Percentiles rank a stretch among this genome's conserved stretches.
These are phyloP conservation scores for Aspergillus unguis DNA, from an alignment of 2,329 filamentous ascomycete species.

Conservation along the genomic window DNA sequence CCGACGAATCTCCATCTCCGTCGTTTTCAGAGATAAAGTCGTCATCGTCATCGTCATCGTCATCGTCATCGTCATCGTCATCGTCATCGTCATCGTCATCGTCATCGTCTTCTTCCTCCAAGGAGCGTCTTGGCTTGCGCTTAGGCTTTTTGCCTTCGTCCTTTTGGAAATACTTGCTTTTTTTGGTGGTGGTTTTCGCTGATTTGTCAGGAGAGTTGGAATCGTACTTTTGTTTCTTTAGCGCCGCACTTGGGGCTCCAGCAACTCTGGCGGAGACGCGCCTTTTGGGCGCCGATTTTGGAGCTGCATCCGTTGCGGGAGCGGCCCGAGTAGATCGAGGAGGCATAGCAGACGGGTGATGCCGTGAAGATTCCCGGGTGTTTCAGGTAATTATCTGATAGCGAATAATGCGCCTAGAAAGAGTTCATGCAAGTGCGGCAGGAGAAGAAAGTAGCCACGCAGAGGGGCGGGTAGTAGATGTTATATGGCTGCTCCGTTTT, in stretches of 20 bases:
- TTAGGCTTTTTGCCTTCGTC: slow-evolving; percentile 34
- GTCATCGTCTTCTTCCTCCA: slow-evolving; percentile 15
- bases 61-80: not conserved
- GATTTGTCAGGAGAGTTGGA: slow-evolving; percentile 15
- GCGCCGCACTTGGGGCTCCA: slow-evolving; percentile 23
- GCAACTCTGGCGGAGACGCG: slow-evolving; percentile 34
- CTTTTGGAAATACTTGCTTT: slow-evolving; percentile 52
- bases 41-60: slow-evolving; percentile 6
- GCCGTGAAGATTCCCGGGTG: not conserved
- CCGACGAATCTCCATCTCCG: slow-evolving; percentile 7
- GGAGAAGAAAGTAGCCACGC: not conserved
- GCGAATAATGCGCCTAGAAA: not conserved
- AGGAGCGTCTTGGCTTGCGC: slow-evolving; percentile 30
- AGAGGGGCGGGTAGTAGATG: not conserved
- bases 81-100: not conserved
- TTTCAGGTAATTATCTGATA: not conserved
- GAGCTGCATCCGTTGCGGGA: slow-evolving; percentile 28
- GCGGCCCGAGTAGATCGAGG: slow-evolving; percentile 38
- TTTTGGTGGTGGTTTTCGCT: slow-evolving; percentile 42
- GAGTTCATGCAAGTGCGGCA: slow-evolving; percentile 3
- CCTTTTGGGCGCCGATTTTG: slow-evolving; percentile 31
- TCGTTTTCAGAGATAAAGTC: slow-evolving; percentile 9
- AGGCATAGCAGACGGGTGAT: slow-evolving; percentile 25
- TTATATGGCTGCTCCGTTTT: slow-evolving; percentile 7
- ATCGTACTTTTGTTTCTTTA: slow-evolving; percentile 34